These are phyloP conservation scores for Nakazawaea populi DNA, from an alignment of 805 yeast genomes.

Conservation along the genomic window DNA sequence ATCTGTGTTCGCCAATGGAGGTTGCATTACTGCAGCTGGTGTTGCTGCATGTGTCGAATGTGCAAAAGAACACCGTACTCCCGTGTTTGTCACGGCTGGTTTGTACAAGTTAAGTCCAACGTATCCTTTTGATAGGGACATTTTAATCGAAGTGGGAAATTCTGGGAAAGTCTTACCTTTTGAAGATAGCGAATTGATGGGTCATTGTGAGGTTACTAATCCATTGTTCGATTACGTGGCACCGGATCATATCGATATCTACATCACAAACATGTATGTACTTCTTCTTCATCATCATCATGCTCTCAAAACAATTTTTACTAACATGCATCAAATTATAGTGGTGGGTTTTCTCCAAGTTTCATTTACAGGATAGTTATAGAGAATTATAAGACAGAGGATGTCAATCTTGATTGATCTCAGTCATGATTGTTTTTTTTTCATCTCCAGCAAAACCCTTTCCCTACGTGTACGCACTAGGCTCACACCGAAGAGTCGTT, in stretches of 20 bases:
- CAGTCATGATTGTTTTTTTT: background rate
- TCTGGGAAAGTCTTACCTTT: constrained; percentile 84
- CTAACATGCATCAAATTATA: constrained; percentile 11
- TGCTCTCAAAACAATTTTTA: background rate
- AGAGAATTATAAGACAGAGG: constrained; percentile 88
- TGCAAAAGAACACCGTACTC: constrained; percentile 93
- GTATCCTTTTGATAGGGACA: constrained; percentile 84
- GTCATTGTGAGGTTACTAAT: constrained; percentile 75
- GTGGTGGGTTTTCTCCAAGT: constrained; percentile 93
- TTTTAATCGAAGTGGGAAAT: constrained; percentile 85
- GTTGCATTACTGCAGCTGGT: constrained; percentile 84
- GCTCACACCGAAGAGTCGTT: too few relatives aligned
- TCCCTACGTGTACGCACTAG: too few relatives aligned
- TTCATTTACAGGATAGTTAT: constrained; percentile 92
- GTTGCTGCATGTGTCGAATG: constrained; percentile 91
- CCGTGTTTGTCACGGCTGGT: constrained; percentile 94
- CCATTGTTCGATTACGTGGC: constrained; percentile 88
- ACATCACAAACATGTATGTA: constrained; percentile 74
- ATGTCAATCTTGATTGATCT: constrained; percentile 50
- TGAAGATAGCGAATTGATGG: constrained; percentile 61
- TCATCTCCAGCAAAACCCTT: background rate
- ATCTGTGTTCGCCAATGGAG: constrained; percentile 94
- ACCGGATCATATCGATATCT: constrained; percentile 91
- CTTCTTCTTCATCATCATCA: background rate
- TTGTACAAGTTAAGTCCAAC: constrained; percentile 87